Conservation (phyloP, 768 basidiomycete genomes). For the Boletus rufocinnamomeus region DNA sequence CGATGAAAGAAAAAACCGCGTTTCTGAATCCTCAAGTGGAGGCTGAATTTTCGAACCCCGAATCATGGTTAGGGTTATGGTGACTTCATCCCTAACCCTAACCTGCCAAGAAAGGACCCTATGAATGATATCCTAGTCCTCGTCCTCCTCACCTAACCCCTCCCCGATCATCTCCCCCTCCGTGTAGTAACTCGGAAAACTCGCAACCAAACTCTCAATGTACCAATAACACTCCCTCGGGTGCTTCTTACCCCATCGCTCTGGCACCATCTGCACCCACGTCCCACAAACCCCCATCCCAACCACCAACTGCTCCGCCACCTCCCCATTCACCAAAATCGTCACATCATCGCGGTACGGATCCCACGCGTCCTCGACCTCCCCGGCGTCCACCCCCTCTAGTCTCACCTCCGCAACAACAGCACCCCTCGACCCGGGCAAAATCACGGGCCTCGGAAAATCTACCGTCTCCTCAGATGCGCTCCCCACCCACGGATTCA, state of each 20-base stretch:
- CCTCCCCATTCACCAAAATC: slow-evolving; percentile 29
- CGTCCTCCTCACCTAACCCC: not conserved
- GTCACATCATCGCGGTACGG: slow-evolving; percentile 31
- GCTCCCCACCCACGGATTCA: slow-evolving; percentile 51
- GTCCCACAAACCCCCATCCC: slow-evolving; percentile 39
- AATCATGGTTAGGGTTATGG: slow-evolving; percentile 30
- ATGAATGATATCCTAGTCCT: not conserved
- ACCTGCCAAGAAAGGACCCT: too few relatives aligned
- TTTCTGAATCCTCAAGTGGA: not conserved
- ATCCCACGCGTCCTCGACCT: slow-evolving; percentile 38
- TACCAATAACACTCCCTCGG: slow-evolving; percentile 51
- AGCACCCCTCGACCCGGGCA: slow-evolving; percentile 32
- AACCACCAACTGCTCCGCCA: slow-evolving; percentile 14
- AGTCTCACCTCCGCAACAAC: slow-evolving; percentile 12
- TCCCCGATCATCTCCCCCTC: slow-evolving; percentile 14
- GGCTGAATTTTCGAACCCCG: slow-evolving; percentile 31
- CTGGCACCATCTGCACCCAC: slow-evolving; percentile 37
- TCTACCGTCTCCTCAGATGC: slow-evolving; percentile 37
- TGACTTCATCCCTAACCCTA: slow-evolving; percentile 20
- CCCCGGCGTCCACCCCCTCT: not conserved
- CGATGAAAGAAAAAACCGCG: not conserved
- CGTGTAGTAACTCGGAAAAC: slow-evolving; percentile 52
- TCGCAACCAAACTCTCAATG: slow-evolving; percentile 50
- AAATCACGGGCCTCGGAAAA: slow-evolving; percentile 37
- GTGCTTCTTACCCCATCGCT: slow-evolving; percentile 8